Conservation (phyloP, 1,139 yeast genomes). For the Arxiozyma slooffiae region DNA sequence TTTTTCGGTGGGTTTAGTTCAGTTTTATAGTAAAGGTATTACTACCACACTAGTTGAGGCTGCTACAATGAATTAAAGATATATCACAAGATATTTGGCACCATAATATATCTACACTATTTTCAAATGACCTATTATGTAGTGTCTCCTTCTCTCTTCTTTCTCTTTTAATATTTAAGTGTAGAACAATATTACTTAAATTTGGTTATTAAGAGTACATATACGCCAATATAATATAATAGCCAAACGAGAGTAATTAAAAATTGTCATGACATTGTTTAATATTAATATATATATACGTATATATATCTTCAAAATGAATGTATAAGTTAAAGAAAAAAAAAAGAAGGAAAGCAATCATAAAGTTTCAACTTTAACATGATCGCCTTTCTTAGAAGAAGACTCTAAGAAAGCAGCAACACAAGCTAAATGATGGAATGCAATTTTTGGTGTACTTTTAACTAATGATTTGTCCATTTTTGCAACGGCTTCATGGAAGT, state of each 20-base stretch:
- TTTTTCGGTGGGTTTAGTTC: too few relatives aligned
- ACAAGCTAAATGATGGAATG: slow-evolving; percentile 87
- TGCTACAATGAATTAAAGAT: too few relatives aligned
- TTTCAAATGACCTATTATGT: too few relatives aligned
- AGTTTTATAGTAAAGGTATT: too few relatives aligned
- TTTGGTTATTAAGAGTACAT: background rate
- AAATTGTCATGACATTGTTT: background rate
- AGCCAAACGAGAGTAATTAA: background rate
- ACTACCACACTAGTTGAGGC: too few relatives aligned
- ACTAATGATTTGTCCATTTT: slow-evolving; percentile 53
- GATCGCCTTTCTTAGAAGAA: slow-evolving; percentile 48
- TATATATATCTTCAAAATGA: background rate
- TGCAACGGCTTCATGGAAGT: slow-evolving; percentile 60
- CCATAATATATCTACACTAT: too few relatives aligned
- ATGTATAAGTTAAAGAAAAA: background rate
- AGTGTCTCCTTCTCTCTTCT: too few relatives aligned
- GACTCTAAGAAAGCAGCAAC: slow-evolving; percentile 77
- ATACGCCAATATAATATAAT: too few relatives aligned
- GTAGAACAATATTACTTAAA: too few relatives aligned
- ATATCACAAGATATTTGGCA: too few relatives aligned
- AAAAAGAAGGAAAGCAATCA: background rate
- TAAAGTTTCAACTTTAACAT: slow-evolving; percentile 40
- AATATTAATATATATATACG: background rate
- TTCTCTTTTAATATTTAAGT: too few relatives aligned
- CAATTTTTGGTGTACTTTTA: slow-evolving; percentile 55